Base-by-base conservation (phyloP, 345 rosid species). In the Reutealis trisperma region DNA sequence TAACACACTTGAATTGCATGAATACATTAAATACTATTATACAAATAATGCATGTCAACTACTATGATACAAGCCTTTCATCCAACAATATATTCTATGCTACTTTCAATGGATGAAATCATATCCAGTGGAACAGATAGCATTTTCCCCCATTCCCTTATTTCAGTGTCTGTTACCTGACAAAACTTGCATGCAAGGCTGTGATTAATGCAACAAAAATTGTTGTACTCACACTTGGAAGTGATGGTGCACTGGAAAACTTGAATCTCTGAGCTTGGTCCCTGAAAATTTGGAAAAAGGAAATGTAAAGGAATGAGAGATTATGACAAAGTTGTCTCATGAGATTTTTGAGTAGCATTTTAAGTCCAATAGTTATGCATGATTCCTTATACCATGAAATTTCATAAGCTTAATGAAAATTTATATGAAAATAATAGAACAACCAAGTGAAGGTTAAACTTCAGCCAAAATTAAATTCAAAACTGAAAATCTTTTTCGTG, bases 191-290 rank as follows among this genome's bases (percentile, higher is more conserved):
- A 37, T 85, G 63, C 3, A 87, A 82, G 57, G 84, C 73, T 32
- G 78, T 52, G 47, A 76, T 18, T 65, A 86, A 64, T 41, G 83
- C 67, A 62, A 79, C 27, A 47, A 88, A 73, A 71, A 88, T 60
- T 72, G 73, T 72, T 83, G 68, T 80, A 64, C 83, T 83, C 73
- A 71, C 62, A 24, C 8, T 24, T 0, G 81, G 51, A 34, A 78
- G 57, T 0, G 88, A 68, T 5, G 85, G 3, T 59, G 93, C 83
- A 7, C 84, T 75, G 0, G 98, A 92, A 79, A 94, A 94, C 55
- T 79, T 82, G 61, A 86, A 84, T 72, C 93, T 91, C n/a, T 78
- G 85, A 71, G 90, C 87, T 79, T 94, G 98, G 80, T 91, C 92
- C 75, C 98, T 94, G 91, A 84, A 85, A 42, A 67, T 41, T 68